Percentiles rank a stretch among this genome's conserved stretches.
Evolutionary conservation across 345 rosid genomes (phyloP).

Genomic region (Sisymbrium altissimum): DNA sequence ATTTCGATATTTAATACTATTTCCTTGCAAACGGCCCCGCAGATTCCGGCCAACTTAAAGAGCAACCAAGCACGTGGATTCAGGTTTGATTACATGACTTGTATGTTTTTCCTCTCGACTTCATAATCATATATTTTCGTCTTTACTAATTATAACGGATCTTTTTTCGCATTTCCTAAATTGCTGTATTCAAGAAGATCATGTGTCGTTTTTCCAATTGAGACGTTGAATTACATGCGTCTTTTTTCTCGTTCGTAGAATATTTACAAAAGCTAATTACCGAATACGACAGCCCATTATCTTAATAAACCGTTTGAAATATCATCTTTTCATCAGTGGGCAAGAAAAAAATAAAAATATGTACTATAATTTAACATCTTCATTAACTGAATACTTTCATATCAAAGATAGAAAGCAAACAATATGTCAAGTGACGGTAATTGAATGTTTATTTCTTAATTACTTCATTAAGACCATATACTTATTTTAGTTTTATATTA

Average conservation of each 20-base stretch:
- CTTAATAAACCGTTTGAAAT: background rate
- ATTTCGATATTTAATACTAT: background rate
- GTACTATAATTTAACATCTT: background rate
- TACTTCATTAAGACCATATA: background rate
- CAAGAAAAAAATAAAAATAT: too few relatives aligned
- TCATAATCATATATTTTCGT: background rate
- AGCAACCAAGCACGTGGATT: conserved; percentile 15
- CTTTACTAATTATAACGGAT: background rate
- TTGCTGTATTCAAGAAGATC: background rate
- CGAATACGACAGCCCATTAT: background rate
- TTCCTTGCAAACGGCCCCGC: conserved; percentile 1
- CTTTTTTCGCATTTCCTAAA: background rate
- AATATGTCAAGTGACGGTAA: background rate
- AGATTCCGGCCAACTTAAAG: conserved; percentile 19
- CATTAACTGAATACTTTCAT: background rate
- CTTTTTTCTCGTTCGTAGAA: background rate
- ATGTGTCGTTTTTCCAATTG: background rate
- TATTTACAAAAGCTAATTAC: background rate
- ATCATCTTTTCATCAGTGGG: too few relatives aligned
- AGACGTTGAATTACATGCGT: background rate
- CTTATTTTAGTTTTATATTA: background rate
- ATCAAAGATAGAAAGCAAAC: background rate
- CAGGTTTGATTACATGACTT: conserved; percentile 8
- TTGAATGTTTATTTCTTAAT: background rate
- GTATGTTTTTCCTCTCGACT: background rate